phyloP scores from a whole-genome alignment of 352 stramenopile species.

The Pythium periplocum region DNA sequence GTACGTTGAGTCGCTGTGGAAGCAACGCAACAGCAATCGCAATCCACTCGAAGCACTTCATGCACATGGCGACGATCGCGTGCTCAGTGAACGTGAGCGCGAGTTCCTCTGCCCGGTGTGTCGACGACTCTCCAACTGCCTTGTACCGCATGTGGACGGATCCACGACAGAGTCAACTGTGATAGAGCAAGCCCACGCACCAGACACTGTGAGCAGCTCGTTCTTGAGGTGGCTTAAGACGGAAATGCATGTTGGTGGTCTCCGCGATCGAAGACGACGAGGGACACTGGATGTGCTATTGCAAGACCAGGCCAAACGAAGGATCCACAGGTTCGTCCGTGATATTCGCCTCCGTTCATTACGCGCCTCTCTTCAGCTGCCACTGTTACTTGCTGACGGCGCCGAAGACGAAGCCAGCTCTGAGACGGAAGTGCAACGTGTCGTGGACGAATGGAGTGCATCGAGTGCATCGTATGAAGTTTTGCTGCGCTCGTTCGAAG shows the following conservation, averaged over 20 bases:
- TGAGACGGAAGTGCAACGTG: conserved; percentile 47
- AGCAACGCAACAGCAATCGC: conserved; percentile 37
- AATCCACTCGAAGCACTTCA: conserved; percentile 30
- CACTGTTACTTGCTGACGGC: conserved; percentile 37
- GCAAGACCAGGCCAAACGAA: too few relatives aligned
- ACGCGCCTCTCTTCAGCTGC: conserved; percentile 37
- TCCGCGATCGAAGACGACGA: too few relatives aligned
- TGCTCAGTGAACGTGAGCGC: conserved; percentile 59
- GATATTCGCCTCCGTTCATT: conserved; percentile 45
- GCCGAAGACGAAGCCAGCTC: conserved; percentile 39
- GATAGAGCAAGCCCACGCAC: background rate
- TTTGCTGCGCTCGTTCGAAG: conserved; percentile 48
- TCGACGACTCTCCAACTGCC: conserved; percentile 65
- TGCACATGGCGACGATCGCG: conserved; percentile 42
- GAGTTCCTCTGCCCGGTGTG: conserved; percentile 82
- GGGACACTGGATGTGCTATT: too few relatives aligned
- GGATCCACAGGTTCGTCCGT: conserved; percentile 33
- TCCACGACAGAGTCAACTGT: too few relatives aligned
- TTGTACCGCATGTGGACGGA: conserved; percentile 33
- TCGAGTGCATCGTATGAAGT: conserved; percentile 49
- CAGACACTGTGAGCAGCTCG: conserved; percentile 6
- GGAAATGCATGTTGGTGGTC: too few relatives aligned
- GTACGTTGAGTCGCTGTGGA: conserved; percentile 68
- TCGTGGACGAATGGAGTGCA: conserved; percentile 30
- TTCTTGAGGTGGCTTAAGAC: conserved; percentile 12